A percentile compares a stretch with the other conserved stretches of the same genome.
Conservation (phyloP, 306 rosid genomes). For the Luffa aegyptiaca region DNA sequence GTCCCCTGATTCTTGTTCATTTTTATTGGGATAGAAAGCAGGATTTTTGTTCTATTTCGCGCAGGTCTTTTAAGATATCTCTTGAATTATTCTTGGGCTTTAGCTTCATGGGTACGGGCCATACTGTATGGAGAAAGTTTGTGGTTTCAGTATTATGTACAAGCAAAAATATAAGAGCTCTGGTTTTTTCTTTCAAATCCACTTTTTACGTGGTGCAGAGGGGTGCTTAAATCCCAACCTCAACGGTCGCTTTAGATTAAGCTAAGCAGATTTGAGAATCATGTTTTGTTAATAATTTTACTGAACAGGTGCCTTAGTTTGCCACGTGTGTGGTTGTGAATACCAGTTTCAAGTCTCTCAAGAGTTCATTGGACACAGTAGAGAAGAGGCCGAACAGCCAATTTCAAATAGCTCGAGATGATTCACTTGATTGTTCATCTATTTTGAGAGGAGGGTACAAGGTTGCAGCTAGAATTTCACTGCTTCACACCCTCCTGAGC, state of each 20-base stretch:
- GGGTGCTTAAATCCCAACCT: slow-evolving; percentile 1
- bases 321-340: slow-evolving; percentile 12
- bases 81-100: slow-evolving; percentile 1
- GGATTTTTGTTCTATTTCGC: not conserved
- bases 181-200: not conserved
- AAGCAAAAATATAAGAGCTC: not conserved
- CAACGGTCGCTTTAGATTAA: slow-evolving; percentile 10
- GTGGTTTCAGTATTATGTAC: not conserved
- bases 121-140: not conserved
- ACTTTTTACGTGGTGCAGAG: slow-evolving; percentile 10
- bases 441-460: not conserved
- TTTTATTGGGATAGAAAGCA: not conserved
- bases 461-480: not conserved
- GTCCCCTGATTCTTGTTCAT: not conserved
- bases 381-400: not conserved
- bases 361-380: not conserved
- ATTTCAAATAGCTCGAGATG: not conserved
- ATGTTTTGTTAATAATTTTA: not conserved
- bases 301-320: not conserved
- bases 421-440: not conserved
- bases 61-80: not conserved
- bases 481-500: not conserved
- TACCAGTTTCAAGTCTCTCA: not conserved
- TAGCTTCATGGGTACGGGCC: not conserved
- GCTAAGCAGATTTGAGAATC: slow-evolving; percentile 6